phyloP scores from a whole-genome alignment of 495 filamentous ascomycete genomes.

The Letharia lupina region DNA sequence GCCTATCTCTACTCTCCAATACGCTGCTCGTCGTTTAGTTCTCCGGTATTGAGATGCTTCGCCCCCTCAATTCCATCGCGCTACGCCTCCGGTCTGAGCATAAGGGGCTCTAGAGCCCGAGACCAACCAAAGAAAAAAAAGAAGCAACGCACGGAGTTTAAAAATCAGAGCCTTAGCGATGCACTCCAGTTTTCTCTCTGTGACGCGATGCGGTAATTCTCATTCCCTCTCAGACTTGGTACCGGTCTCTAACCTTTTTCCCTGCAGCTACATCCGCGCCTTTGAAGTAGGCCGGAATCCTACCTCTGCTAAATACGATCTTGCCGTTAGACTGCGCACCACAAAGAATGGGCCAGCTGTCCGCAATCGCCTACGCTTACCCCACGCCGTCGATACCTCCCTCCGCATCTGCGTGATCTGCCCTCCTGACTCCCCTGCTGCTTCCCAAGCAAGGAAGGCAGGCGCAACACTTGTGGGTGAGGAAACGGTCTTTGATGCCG shows the following conservation, averaged over 20 bases:
- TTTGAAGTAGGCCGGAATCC: constrained; percentile 80
- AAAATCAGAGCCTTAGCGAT: constrained; percentile 49
- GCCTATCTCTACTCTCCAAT: not conserved
- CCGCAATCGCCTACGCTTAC: constrained; percentile 78
- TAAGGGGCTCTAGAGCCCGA: constrained; percentile 37
- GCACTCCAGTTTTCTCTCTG: constrained; percentile 68
- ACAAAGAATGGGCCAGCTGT: constrained; percentile 74
- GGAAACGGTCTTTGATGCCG: constrained; percentile 69
- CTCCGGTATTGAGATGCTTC: not conserved
- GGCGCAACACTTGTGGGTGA: constrained; percentile 81
- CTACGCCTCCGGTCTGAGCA: constrained; percentile 22
- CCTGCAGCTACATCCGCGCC: constrained; percentile 72
- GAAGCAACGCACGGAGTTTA: constrained; percentile 56
- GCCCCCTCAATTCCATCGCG: constrained; percentile 22
- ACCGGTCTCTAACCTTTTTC: not conserved
- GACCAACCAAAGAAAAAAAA: constrained; percentile 54
- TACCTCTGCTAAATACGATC: constrained; percentile 70
- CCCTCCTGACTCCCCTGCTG: constrained; percentile 60
- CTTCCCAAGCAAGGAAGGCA: constrained; percentile 58
- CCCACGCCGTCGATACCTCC: constrained; percentile 79
- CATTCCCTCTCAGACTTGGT: constrained; percentile 9
- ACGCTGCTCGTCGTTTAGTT: not conserved
- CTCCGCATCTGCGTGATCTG: constrained; percentile 81
- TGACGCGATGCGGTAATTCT: constrained; percentile 85
- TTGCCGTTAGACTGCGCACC: constrained; percentile 70